Evolutionary conservation across 345 rosid genomes (phyloP), one percentile per base, ranked within the genome.

Genomic region (Erodium maritimum): DNA sequence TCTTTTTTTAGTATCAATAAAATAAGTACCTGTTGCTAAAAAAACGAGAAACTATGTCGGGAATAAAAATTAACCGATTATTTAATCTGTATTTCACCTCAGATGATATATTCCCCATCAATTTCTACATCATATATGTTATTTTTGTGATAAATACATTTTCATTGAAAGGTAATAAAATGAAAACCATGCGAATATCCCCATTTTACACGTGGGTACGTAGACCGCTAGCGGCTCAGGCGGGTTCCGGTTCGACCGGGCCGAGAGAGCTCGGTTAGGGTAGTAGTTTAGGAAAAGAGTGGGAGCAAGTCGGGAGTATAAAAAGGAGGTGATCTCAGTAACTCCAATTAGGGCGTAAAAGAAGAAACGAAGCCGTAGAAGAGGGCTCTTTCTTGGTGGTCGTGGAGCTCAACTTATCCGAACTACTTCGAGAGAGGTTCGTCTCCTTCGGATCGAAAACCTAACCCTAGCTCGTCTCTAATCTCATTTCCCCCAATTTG

Each of bases 291-390:
- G 1, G 14, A 42, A 42, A 42, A 10, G 11, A 3, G 16, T 29
- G 34, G 8, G 34, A 29, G 5, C 34, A 29, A 8, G 34, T 12
- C 9, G 37, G 48, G 48, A 42, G 48, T 42, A 42, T 42, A 42
- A 42, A 42, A 42, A 2, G 48, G 48, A 7, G 14, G 48, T 42
- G 48, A 42, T 42, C 11, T 42, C 17, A 10, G 16, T 42, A 42
- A 42, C 5, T 42, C 48, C 14, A 51, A 51, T 51, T 51, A 51
- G 54, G 54, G 54, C 54, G 19, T 51, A 59, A 73, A 69, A 79
- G 78, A 69, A 79, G 73, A 79, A 79, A 80, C 82, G 67, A 75
- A 70, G 80, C 89, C 81, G 81, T 78, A 72, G 67, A 75, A 73
- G 73, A 80, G 76, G 81, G 80, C 82, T 75, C 66, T 78, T 65